A percentile compares a stretch with the other conserved stretches of the same genome.
These are phyloP conservation scores for Astragalus glycyphyllos DNA, from an alignment of 306 rosid species.

Conservation along the genomic window DNA sequence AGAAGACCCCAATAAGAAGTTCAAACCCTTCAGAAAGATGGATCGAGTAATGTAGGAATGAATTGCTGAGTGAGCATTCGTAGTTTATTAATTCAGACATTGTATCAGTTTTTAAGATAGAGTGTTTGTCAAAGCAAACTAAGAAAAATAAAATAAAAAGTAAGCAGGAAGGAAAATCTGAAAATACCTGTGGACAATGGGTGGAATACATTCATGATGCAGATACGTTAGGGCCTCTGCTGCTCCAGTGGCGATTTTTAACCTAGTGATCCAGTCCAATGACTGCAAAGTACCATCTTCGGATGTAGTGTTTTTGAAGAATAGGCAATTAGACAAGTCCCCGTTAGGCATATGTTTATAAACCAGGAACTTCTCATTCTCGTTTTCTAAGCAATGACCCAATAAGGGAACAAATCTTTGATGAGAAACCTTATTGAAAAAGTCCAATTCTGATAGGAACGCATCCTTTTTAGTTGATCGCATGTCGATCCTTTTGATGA, in stretches of 20 bases:
- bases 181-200: slow-evolving; percentile 87
- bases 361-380: slow-evolving; percentile 82
- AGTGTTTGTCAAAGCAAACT: slow-evolving; percentile 10
- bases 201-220: slow-evolving; percentile 89
- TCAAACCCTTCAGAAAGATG: slow-evolving; percentile 23
- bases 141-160: background rate
- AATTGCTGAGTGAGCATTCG: background rate
- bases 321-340: slow-evolving; percentile 80
- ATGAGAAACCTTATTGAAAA: slow-evolving; percentile 75
- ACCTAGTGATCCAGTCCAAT: slow-evolving; percentile 97
- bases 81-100: slow-evolving; percentile 19
- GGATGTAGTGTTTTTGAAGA: slow-evolving; percentile 56
- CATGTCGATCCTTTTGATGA: slow-evolving; percentile 74
- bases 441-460: slow-evolving; percentile 70
- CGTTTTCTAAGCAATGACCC: slow-evolving; percentile 90
- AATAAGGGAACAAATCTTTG: slow-evolving; percentile 78
- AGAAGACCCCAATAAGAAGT: slow-evolving; percentile 9
- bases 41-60: background rate
- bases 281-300: slow-evolving; percentile 77
- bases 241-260: slow-evolving; percentile 89
- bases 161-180: slow-evolving; percentile 27
- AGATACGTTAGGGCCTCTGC: slow-evolving; percentile 88
- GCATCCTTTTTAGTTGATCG: slow-evolving; percentile 58
- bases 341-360: slow-evolving; percentile 82
- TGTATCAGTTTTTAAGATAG: background rate